These are phyloP conservation scores for Hypericum androsaemum DNA, from an alignment of 345 rosid species.

Conservation along the genomic window DNA sequence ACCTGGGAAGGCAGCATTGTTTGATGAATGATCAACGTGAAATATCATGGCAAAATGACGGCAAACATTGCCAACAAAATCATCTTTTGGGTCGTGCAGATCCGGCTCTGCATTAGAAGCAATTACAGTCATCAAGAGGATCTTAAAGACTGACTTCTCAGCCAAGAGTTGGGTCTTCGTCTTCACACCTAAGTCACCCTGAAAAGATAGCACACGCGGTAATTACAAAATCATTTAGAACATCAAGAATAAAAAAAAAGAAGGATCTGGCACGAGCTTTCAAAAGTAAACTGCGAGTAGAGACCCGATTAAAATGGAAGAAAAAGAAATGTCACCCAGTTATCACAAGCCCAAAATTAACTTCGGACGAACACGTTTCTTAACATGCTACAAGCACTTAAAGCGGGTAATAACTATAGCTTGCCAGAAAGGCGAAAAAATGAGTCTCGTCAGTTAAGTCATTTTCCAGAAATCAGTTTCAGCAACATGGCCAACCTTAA, in stretches of 20 bases:
- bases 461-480: background rate
- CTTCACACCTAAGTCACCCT: conserved; percentile 98
- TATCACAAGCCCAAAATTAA: too few relatives aligned
- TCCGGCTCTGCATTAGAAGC: conserved; percentile 84
- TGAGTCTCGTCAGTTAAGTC: background rate
- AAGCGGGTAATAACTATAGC: too few relatives aligned
- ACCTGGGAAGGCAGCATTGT: conserved; percentile 40
- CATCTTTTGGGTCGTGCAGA: conserved; percentile 62
- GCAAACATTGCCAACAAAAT: conserved; percentile 71
- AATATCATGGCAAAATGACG: conserved; percentile 91
- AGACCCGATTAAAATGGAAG: too few relatives aligned
- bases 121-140: conserved; percentile 66
- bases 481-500: conserved; percentile 43
- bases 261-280: too few relatives aligned
- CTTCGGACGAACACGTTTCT: too few relatives aligned
- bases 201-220: conserved; percentile 14
- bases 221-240: too few relatives aligned
- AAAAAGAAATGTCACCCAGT: too few relatives aligned
- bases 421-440: too few relatives aligned
- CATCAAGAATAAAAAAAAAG: too few relatives aligned
- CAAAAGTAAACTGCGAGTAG: too few relatives aligned
- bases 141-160: conserved; percentile 96
- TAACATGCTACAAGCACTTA: too few relatives aligned
- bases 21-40: conserved; percentile 53
- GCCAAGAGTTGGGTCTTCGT: conserved; percentile 98